Evolutionary conservation across 306 rosid species (phyloP).

Genomic region (Potentilla sterilis): DNA sequence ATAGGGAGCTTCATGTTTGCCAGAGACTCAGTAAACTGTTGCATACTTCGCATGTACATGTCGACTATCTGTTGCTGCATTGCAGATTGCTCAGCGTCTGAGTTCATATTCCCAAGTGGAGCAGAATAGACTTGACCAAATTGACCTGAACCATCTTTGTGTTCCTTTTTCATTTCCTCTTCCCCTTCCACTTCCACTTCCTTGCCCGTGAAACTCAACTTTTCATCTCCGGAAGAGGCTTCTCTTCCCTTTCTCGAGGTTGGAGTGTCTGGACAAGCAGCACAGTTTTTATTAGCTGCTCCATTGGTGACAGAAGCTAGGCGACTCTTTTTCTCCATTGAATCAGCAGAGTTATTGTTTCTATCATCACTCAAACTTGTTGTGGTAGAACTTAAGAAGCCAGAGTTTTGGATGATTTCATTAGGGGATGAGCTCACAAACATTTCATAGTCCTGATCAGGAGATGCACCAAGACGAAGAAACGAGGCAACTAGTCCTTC

Average conservation of each 20-base stretch:
- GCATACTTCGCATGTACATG: slow-evolving; percentile 93
- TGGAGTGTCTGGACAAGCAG: slow-evolving; percentile 56
- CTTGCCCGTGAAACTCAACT: slow-evolving; percentile 34
- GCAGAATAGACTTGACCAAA: slow-evolving; percentile 61
- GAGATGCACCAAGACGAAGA: slow-evolving; percentile 67
- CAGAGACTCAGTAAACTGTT: slow-evolving; percentile 77
- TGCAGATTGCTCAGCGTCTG: slow-evolving; percentile 73
- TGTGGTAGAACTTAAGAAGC: slow-evolving; percentile 62
- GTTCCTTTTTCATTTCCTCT: slow-evolving; percentile 36
- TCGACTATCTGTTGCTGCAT: slow-evolving; percentile 89
- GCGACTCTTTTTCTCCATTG: slow-evolving; percentile 47
- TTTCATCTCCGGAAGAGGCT: slow-evolving; percentile 32
- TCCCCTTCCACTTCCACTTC: slow-evolving; percentile 44
- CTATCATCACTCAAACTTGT: slow-evolving; percentile 70
- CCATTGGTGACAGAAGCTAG: slow-evolving; percentile 28
- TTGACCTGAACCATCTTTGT: slow-evolving; percentile 24
- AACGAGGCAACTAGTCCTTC: slow-evolving; percentile 54
- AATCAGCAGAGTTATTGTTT: slow-evolving; percentile 46
- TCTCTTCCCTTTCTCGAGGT: slow-evolving; percentile 60
- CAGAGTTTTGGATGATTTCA: slow-evolving; percentile 56
- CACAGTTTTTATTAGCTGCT: slow-evolving; percentile 32
- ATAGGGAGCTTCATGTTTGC: slow-evolving; percentile 90
- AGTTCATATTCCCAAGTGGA: slow-evolving; percentile 63
- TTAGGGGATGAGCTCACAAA: slow-evolving; percentile 52
- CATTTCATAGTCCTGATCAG: slow-evolving; percentile 65